A percentile compares a stretch with the other conserved stretches of the same genome.
Evolutionary conservation across 2,329 filamentous ascomycete species (phyloP).

Genomic region (Claviceps lovelessii): DNA sequence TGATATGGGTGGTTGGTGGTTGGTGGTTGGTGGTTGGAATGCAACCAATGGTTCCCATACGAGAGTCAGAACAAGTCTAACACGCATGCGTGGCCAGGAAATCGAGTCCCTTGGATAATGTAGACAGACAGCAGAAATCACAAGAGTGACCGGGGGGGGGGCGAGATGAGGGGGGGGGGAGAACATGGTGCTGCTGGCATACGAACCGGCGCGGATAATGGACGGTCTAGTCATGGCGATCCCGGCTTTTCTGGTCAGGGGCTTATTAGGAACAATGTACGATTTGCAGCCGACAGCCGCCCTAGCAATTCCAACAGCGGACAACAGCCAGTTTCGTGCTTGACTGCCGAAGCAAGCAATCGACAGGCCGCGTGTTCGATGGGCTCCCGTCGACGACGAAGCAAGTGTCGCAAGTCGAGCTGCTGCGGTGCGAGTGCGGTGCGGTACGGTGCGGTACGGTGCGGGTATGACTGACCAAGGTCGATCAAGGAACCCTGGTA

Average conservation of each 20-base stretch:
- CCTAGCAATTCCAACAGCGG: not conserved
- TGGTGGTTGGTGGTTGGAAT: slow-evolving; percentile 13
- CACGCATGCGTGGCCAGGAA: slow-evolving; percentile 4
- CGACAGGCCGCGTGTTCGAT: not conserved
- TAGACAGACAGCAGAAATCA: not conserved
- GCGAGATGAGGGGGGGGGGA: not conserved
- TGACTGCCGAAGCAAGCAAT: not conserved
- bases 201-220: slow-evolving; percentile 48
- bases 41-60: slow-evolving; percentile 7
- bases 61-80: not conserved
- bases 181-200: slow-evolving; percentile 6
- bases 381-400: not conserved
- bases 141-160: not conserved
- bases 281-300: not conserved
- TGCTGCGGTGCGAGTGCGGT: not conserved
- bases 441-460: not conserved
- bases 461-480: not conserved
- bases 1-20: not conserved
- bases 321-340: not conserved
- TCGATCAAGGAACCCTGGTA: not conserved
- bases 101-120: slow-evolving; percentile 3
- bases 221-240: slow-evolving; percentile 40
- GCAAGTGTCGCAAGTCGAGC: not conserved
- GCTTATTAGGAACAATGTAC: not conserved
- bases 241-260: not conserved